Base-by-base conservation (phyloP, 176 grass and related monocot species). In the Eleusine coracana region DNA sequence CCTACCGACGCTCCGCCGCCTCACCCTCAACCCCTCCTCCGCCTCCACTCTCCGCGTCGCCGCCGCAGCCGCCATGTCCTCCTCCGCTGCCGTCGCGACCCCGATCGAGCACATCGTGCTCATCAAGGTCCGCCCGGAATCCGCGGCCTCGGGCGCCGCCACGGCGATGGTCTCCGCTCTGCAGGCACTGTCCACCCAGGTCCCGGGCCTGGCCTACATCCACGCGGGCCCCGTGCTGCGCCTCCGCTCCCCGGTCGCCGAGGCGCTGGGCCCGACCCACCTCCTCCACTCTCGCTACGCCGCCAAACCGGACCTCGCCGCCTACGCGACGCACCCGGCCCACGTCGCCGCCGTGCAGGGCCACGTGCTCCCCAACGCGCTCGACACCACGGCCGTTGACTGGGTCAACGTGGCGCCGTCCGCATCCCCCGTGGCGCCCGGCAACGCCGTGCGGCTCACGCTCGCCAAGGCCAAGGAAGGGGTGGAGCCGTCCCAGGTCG, bases 71-170 rank as follows among this genome's bases (percentile, higher is more conserved):
- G 15, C 82, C 58, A 82, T 79, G 66, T 78, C 82, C 15, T 76
- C 82, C 68, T 17, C 70, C 45, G 0, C 94, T 23, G 58, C 86
- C 9, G 37, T 75, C 20, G 38, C 82, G 11, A 46, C 74, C 12
- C 83, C 90, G 28, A 45, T 98, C 71, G 93, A 98, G 90, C 95
- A 98, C 78, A 73, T 94, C 54, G 95, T 98, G 77, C 95, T 98
- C 90, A 73, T 98, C 95, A 98, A 95, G 90, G 69, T 88, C 61
- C 86, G 90, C 45, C 83, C 92, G 25, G 83, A 83, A 54, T 48
- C 84, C 2, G 86, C 70, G 2, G 10, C 82, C 17, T 92, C 90
- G 39, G 88, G 86, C 85, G 78, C 92, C 18, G 37, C 85, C 27
- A 87, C 89, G 4, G 86, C 90, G 34, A 87, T 93, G 89, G 41